Evolutionary conservation across 2,329 filamentous ascomycete genomes (phyloP), one percentile per base, ranked within the genome.

Genomic region (Teratosphaeria gauchensis): DNA sequence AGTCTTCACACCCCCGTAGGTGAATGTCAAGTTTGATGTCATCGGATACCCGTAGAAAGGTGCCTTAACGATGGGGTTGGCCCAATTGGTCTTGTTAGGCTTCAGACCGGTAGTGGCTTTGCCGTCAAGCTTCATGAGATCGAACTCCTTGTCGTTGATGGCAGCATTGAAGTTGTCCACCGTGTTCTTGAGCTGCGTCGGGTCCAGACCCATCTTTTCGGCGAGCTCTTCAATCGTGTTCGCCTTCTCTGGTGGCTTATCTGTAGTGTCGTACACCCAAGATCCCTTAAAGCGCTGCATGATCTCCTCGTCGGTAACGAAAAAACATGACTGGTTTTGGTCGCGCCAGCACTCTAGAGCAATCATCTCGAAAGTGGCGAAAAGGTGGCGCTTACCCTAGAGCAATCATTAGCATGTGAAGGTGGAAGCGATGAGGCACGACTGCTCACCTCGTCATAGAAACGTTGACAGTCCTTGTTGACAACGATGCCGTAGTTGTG

Each of bases 391-490:
- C 77, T 96, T 96, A 80, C 92, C 96, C 73, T 48, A n/a, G 4
- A 28, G 24, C 24, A 6, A 48, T 48, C 4, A 11, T 48, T 4
- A 48, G 42, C 42, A 48, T 48, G 42, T 8, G n/a, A 21, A 19
- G 4, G n/a, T 19, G n/a, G n/a, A 21, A 2, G 19, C n/a, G n/a
- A 21, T 8, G 42, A 48, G 6, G 19, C n/a, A 48, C 19, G 42
- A 16, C 42, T 48, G 42, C 42, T 19, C 5, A 48, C n/a, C 42
- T 97, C 92, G 69, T 96, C 92, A 76, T 97, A 97, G 75, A 97
- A 96, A 1, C 92, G 70, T 54, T 75, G 68, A 63, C 68, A 74
- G 9, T 75, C 62, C 28, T 71, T 64, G 63, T 77, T 76, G 35
- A 77, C 74, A 0, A 76, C 72, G 56, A 77, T 76, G n/a, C 73